phyloP scores from a whole-genome alignment of 805 yeast genomes.

The Ogataea neopini region DNA sequence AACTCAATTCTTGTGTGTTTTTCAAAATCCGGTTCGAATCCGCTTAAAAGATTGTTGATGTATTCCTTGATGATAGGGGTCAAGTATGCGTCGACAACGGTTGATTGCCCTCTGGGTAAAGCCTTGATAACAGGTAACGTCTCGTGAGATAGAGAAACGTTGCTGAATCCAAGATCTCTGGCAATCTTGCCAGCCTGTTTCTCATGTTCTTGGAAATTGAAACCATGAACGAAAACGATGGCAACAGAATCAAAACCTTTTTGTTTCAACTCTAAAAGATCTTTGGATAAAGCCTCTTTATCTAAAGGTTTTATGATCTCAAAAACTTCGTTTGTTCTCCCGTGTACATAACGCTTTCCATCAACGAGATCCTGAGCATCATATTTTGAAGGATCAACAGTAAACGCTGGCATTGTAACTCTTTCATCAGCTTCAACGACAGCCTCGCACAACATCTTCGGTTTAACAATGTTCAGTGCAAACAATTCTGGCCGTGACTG shows the following conservation, averaged over 20 bases:
- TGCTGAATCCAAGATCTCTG: constrained; percentile 50
- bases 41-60: constrained; percentile 38
- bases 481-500: constrained; percentile 33
- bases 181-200: constrained; percentile 37
- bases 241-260: constrained; percentile 37
- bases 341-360: constrained; percentile 33
- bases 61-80: constrained; percentile 46
- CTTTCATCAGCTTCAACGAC: constrained; percentile 27
- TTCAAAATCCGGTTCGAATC: constrained; percentile 36
- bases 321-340: constrained; percentile 42
- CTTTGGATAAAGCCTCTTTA: constrained; percentile 17
- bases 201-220: constrained; percentile 41
- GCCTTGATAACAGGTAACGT: constrained; percentile 40
- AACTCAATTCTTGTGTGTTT: constrained; percentile 43
- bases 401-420: constrained; percentile 27
- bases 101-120: constrained; percentile 44
- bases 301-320: constrained; percentile 40
- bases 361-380: constrained; percentile 24
- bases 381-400: constrained; percentile 23
- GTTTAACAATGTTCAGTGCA: constrained; percentile 22
- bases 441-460: constrained; percentile 22
- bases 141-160: constrained; percentile 38
- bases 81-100: constrained; percentile 44
- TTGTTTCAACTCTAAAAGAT: constrained; percentile 27
- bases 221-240: constrained; percentile 39